Percentiles rank a stretch among this genome's conserved stretches.
phyloP scores from a whole-genome alignment of 2,329 filamentous ascomycete genomes.

The Fusarium siculi region DNA sequence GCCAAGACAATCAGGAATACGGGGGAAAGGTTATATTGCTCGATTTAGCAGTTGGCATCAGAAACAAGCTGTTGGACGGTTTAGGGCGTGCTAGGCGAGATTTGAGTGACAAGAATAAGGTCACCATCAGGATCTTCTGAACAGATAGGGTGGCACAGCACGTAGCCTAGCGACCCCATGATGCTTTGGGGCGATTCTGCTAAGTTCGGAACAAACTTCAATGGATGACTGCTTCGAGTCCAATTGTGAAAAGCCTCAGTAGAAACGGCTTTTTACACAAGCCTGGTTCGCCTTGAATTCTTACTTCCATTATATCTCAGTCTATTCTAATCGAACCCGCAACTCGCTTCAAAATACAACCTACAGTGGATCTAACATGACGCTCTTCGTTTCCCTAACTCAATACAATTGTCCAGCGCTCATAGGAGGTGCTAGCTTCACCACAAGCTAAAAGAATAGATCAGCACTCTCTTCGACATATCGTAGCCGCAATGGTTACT shows the following conservation, averaged over 20 bases:
- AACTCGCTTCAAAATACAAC: rapidly evolving
- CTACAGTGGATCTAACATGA: rapidly evolving
- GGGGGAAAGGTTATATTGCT: too few relatives aligned
- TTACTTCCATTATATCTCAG: neutral
- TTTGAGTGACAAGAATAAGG: too few relatives aligned
- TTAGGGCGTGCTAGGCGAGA: too few relatives aligned
- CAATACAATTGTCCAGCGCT: neutral
- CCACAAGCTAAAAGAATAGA: neutral
- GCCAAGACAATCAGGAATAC: too few relatives aligned
- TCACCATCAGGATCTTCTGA: too few relatives aligned
- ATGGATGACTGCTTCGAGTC: too few relatives aligned
- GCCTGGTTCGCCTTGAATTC: neutral
- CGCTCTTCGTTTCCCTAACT: rapidly evolving
- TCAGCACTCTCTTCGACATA: neutral
- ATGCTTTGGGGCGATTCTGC: too few relatives aligned
- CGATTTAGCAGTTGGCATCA: too few relatives aligned
- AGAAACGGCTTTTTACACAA: neutral
- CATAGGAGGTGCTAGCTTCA: neutral
- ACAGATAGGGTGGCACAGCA: too few relatives aligned
- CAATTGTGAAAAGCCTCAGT: neutral
- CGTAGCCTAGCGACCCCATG: too few relatives aligned
- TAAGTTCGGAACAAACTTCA: too few relatives aligned
- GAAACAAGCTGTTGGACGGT: too few relatives aligned
- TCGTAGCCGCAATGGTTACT: neutral
- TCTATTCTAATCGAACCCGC: neutral